phyloP scores from a whole-genome alignment of 768 basidiomycete genomes.

The Psilocybe subaeruginosa region DNA sequence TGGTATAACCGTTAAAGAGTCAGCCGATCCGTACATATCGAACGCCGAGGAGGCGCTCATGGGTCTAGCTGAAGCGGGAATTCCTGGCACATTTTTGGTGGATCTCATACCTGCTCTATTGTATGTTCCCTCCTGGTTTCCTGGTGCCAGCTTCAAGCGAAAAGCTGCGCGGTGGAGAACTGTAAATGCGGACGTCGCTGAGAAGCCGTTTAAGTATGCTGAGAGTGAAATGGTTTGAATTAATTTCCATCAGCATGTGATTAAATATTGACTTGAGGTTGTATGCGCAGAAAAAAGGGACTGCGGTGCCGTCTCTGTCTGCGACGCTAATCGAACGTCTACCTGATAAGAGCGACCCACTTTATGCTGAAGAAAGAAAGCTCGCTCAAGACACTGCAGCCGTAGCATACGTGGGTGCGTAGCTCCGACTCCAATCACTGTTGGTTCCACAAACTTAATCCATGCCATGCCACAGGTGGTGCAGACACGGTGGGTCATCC shows the following conservation, averaged over 20 bases:
- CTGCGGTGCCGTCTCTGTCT: constrained; percentile 5
- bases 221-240: constrained; percentile 19
- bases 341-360: constrained; percentile 11
- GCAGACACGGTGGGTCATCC: constrained; percentile 16
- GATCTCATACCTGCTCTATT: constrained; percentile 28
- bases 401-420: background rate
- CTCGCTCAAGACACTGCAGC: background rate
- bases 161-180: constrained; percentile 22
- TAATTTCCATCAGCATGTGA: background rate
- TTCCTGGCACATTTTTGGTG: constrained; percentile 29
- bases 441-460: too few species aligned
- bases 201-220: constrained; percentile 22
- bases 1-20: constrained; percentile 31
- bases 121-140: constrained; percentile 43
- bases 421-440: background rate
- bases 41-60: constrained; percentile 31
- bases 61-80: constrained; percentile 24
- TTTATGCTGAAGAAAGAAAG: constrained; percentile 9
- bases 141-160: constrained; percentile 38
- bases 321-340: constrained; percentile 12
- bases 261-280: background rate
- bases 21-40: constrained; percentile 36
- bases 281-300: constrained; percentile 3
- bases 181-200: constrained; percentile 15
- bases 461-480: constrained; percentile 2